phyloP scores from a whole-genome alignment of 1,284 basidiomycete species.

The Microbotryum saponariae region DNA sequence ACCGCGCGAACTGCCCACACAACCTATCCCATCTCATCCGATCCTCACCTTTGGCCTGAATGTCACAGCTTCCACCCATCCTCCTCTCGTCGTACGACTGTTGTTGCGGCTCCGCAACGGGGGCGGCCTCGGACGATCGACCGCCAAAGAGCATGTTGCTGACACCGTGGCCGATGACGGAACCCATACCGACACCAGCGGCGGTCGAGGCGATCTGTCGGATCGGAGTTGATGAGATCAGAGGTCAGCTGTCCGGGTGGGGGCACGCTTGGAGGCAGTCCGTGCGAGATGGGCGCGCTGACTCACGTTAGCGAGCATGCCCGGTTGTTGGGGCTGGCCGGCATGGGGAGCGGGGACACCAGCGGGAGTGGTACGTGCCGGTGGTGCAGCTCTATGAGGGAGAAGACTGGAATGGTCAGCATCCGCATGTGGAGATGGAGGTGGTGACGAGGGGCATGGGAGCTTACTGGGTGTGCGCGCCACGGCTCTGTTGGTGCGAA shows the following conservation, averaged over 20 bases:
- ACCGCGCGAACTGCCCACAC: not conserved
- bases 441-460: not conserved
- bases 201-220: constrained; percentile 49
- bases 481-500: constrained; percentile 10
- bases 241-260: not conserved
- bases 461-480: constrained; percentile 20
- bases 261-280: not conserved
- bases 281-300: not conserved
- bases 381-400: constrained; percentile 15
- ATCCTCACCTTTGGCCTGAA: constrained; percentile 49
- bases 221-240: not conserved
- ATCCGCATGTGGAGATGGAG: not conserved
- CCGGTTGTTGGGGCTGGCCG: constrained; percentile 7
- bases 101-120: constrained; percentile 40
- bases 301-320: constrained; percentile 21
- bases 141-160: constrained; percentile 51
- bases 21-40: not conserved
- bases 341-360: constrained; percentile 9
- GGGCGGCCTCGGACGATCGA: constrained; percentile 36
- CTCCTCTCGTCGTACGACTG: constrained; percentile 33
- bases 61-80: constrained; percentile 45
- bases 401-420: not conserved
- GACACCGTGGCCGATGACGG: constrained; percentile 51
- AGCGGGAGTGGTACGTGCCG: constrained; percentile 16
- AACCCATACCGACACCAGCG: constrained; percentile 49